Base-by-base conservation (phyloP, 176 grass and related monocot species). In the Eleusine coracana region DNA sequence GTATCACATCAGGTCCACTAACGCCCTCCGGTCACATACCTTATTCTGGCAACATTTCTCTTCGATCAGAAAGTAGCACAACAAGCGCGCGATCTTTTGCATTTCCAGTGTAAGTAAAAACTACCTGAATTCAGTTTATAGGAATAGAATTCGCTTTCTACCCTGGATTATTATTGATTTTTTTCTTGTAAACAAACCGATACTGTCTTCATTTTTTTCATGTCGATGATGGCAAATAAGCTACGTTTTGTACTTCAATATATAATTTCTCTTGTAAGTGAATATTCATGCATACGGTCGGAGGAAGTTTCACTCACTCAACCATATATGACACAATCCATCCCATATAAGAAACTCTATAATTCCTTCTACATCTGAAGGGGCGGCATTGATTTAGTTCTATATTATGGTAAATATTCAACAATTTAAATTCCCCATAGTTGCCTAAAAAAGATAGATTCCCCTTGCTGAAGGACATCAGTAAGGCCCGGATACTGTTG, bases 11-110 rank as follows among this genome's bases (percentile, higher is more conserved):
- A 36, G 93, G 86, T 48, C 81, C 76, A 18, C 79, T 76, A 46
- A 59, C 86, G 10, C 83, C 90, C 50, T 94, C 92, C 5, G 90
- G 86, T 52, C 88, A 85, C 60, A 89, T 97, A 64, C 66, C 83
- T 73, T 90, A 84, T 90, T 90, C 93, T 74, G 95, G 92, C 36
- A 97, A 89, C 62, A 91, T 91, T 80, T 97, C 95, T 84, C 90
- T 94, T 50, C 92, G 95, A 58, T 97, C 95, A 37, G 95, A 97
- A 54, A 94, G 95, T 83, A 94, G 90, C 74, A 88, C 94, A 42
- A 94, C 88, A 56, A 97, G 95, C 77, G 88, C 92, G 39, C 86
- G 92, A 11, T 97, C 95, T 29, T 97, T 97, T 39, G 95, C 95
- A 20, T 97, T 97, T 83, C 95, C 95, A 52, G 91, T 97, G 95